Evolutionary conservation across 2,329 filamentous ascomycete species (phyloP), one percentile per base, ranked within the genome.

Genomic region (Fusarium coicis): DNA sequence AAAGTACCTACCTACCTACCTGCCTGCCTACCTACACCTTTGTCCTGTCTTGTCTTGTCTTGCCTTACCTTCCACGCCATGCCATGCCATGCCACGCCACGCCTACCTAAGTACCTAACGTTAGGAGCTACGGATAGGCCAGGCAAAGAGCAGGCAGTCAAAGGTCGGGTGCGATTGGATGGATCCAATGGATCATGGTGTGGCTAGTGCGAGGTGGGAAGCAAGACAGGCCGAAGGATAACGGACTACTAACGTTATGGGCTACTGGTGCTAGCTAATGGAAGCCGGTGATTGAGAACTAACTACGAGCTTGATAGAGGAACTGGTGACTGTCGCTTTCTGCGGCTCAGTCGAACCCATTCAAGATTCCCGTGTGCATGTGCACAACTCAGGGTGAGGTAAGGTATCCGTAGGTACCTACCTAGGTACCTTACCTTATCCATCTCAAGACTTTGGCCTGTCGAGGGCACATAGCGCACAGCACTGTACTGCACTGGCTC

Each of bases 251-350:
- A 50, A 50, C 47, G 30, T 18, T 19, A 37, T 53, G 50, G 32
- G 32, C 50, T 53, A 16, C n/a, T 37, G 32, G 50, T 39, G 19
- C 34, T 53, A 37, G 36, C 23, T 53, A 37, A 50, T 42, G 53
- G 34, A 39, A 56, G 23, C 32, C 32, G 60, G 47, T 49, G 44
- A 59, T 30, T 59, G 56, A 15, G 18, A 30, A 30, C 30, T 30
- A 23, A 37, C 49, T 26, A 36, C 49, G 9, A 52, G 30, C 49
- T 36, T 23, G 30, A 30, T 28, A 44, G 11, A 15, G 23, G n/a
- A n/a, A 30, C 34, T 32, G 53, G 36, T 57, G 57, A 73, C 66
- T 64, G 42, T 39, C 58, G 66, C 57, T 66, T 70, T 63, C 58
- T 71, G 66, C 37, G 21, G 16, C 28, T 50, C 47, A 64, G 58